phyloP scores from a whole-genome alignment of 2,329 filamentous ascomycete genomes.

The Epicoccum sorghinum region DNA sequence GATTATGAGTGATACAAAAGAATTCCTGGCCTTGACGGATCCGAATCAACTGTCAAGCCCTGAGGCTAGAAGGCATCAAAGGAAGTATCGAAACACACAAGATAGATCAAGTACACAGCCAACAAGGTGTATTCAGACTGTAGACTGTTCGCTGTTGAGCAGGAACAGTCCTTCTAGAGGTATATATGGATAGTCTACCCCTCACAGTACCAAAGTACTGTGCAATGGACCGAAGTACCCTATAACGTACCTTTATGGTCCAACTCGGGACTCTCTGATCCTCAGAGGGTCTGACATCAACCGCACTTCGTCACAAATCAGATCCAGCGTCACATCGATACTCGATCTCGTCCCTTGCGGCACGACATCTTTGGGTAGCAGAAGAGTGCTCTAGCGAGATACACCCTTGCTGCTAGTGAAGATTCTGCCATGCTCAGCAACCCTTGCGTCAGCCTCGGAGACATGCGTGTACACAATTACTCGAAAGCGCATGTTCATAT shows the following conservation, averaged over 20 bases:
- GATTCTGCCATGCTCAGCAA: background rate
- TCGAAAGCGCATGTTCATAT: slow-evolving; percentile 23
- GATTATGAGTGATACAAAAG: slow-evolving; percentile 48
- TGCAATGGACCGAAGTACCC: too few species aligned
- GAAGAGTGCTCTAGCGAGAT: slow-evolving; percentile 19
- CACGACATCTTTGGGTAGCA: slow-evolving; percentile 43
- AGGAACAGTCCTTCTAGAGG: too few species aligned
- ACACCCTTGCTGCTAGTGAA: background rate
- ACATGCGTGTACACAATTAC: slow-evolving; percentile 31
- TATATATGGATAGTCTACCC: too few species aligned
- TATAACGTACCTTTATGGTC: too few species aligned
- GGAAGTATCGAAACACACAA: too few species aligned
- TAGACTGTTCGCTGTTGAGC: too few species aligned
- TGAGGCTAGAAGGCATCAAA: too few species aligned
- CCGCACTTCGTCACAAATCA: slow-evolving; percentile 32
- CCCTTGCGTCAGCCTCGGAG: slow-evolving; percentile 15
- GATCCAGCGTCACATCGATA: slow-evolving; percentile 41
- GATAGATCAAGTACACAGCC: too few species aligned
- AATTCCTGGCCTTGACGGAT: slow-evolving; percentile 42
- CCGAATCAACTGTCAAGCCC: slow-evolving; percentile 32
- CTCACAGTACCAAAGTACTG: too few species aligned
- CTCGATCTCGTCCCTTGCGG: slow-evolving; percentile 40
- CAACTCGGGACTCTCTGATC: too few species aligned
- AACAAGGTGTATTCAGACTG: too few species aligned
- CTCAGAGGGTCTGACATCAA: too few species aligned